Percentiles rank a stretch among this genome's conserved stretches.
These are phyloP conservation scores for Didymella pinodella DNA, from an alignment of 2,329 filamentous ascomycete genomes.

Conservation along the genomic window DNA sequence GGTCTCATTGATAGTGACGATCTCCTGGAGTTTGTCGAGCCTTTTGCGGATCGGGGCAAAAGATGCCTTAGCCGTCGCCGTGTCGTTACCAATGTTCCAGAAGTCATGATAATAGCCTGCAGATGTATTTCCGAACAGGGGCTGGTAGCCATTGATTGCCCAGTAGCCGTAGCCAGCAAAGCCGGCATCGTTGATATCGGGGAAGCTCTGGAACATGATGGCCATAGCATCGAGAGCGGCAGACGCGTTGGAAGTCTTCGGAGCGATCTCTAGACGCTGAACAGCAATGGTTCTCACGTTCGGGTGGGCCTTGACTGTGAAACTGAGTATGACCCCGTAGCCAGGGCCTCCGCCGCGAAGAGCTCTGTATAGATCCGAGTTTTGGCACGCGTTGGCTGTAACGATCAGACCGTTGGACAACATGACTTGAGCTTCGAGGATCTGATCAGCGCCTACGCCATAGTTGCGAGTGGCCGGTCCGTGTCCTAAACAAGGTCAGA, in stretches of 20 bases:
- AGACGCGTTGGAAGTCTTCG: background rate
- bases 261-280: slow-evolving; percentile 2
- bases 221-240: slow-evolving; percentile 2
- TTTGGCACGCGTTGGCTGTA: slow-evolving; percentile 32
- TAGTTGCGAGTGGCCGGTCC: slow-evolving; percentile 47
- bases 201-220: slow-evolving; percentile 6
- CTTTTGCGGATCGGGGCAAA: background rate
- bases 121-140: slow-evolving; percentile 3
- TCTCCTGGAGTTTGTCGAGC: background rate
- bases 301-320: slow-evolving; percentile 23
- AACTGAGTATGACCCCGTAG: slow-evolving; percentile 50
- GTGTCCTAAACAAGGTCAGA: slow-evolving; percentile 33
- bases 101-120: slow-evolving; percentile 6
- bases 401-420: slow-evolving; percentile 30
- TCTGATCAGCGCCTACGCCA: slow-evolving; percentile 50
- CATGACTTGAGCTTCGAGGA: slow-evolving; percentile 48
- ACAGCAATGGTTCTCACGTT: slow-evolving; percentile 5
- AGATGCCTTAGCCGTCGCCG: background rate
- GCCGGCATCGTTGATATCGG: slow-evolving; percentile 5
- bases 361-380: slow-evolving; percentile 52
- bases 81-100: slow-evolving; percentile 8
- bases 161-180: slow-evolving; percentile 8
- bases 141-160: slow-evolving; percentile 4
- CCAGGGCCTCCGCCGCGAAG: slow-evolving; percentile 53
- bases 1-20: background rate